Evolutionary conservation across 345 rosid species (phyloP).

Genomic region (Populus tremula): DNA sequence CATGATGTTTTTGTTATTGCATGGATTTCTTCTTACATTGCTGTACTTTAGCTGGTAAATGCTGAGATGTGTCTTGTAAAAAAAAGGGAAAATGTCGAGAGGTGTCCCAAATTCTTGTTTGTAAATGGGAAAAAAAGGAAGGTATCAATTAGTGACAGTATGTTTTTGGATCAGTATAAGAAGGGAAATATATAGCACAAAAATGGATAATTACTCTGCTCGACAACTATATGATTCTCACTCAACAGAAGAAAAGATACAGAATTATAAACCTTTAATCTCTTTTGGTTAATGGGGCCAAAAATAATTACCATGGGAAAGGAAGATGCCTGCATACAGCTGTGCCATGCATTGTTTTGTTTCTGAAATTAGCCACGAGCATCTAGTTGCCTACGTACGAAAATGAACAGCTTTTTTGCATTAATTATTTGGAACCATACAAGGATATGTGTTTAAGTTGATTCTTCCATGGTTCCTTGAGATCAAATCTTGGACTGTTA

Average conservation of each 20-base stretch:
- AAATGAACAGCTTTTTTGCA: no score
- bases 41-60: not conserved
- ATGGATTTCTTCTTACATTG: not conserved
- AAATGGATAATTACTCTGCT: not conserved
- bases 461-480: no score
- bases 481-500: no score
- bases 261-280: not conserved
- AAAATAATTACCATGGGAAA: not conserved
- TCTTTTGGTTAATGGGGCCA: not conserved
- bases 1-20: no score
- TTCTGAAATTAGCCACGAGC: no score
- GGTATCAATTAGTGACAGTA: not conserved
- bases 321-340: not conserved
- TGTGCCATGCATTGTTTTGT: not conserved
- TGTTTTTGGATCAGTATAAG: not conserved
- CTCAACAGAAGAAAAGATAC: not conserved
- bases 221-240: not conserved
- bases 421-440: no score
- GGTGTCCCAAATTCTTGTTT: not conserved
- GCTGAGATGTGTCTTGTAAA: no score
- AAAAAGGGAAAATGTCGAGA: not conserved
- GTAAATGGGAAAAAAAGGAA: not conserved
- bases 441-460: no score
- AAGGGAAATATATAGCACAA: not conserved
- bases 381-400: no score